A percentile compares a stretch with the other conserved stretches of the same genome.
Evolutionary conservation across 2,329 filamentous ascomycete genomes (phyloP).

Genomic region (Xylaria polymorpha): DNA sequence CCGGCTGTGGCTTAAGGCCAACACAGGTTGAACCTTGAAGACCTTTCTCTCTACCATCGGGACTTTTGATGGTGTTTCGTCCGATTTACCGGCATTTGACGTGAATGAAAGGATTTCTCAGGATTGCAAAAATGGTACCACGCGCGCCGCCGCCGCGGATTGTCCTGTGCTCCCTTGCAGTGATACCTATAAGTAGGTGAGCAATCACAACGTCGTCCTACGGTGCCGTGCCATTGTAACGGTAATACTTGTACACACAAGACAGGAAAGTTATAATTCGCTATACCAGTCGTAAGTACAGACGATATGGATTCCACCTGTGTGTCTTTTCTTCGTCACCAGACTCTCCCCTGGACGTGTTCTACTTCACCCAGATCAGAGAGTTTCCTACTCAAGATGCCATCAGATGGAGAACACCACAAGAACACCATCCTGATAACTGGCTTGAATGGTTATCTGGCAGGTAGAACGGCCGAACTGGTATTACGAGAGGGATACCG

Average conservation of each 20-base stretch:
- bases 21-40: conserved; percentile 19
- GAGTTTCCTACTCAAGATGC: conserved; percentile 13
- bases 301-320: conserved; percentile 25
- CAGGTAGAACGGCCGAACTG: conserved; percentile 46
- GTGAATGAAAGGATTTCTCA: not conserved
- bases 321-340: conserved; percentile 17
- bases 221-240: not conserved
- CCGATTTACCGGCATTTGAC: not conserved
- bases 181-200: conserved; percentile 1
- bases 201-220: conserved; percentile 3
- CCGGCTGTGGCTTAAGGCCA: conserved; percentile 17
- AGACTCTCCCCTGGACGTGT: conserved; percentile 16
- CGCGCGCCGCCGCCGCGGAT: not conserved
- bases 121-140: not conserved
- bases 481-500: conserved; percentile 43
- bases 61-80: conserved; percentile 12
- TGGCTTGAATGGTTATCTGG: conserved; percentile 49
- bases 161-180: not conserved
- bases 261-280: not conserved
- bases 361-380: conserved; percentile 1
- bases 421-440: conserved; percentile 46
- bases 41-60: not conserved
- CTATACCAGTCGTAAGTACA: not conserved
- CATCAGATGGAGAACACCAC: not conserved
- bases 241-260: not conserved